phyloP scores from a whole-genome alignment of 2,329 filamentous ascomycete genomes.

The Ceratocystis huliohia region DNA sequence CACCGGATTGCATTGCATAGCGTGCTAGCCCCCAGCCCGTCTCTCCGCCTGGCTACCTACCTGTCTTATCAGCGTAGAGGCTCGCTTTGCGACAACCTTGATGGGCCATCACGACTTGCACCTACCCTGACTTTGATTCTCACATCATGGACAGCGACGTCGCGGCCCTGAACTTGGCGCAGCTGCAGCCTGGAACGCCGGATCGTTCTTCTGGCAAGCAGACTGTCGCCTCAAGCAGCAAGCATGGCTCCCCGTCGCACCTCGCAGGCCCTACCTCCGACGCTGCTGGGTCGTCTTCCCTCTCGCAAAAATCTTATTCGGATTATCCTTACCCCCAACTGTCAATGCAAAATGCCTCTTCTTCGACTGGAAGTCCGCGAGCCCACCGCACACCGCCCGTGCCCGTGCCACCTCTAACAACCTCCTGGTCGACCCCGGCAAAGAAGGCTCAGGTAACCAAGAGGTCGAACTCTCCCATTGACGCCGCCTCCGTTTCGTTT shows the following conservation, averaged over 20 bases:
- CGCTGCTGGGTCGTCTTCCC: constrained; percentile 11
- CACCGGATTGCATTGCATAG: not conserved
- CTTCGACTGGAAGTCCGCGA: constrained; percentile 14
- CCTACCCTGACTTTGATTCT: not conserved
- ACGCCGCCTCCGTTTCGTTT: constrained; percentile 40
- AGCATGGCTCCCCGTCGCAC: constrained; percentile 1
- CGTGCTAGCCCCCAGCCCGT: not conserved
- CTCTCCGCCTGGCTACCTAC: not conserved
- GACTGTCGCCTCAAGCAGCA: constrained; percentile 2
- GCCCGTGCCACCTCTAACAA: constrained; percentile 26
- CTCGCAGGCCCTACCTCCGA: constrained; percentile 14
- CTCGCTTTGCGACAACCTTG: not conserved
- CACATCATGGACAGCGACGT: constrained; percentile 15
- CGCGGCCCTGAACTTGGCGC: not conserved
- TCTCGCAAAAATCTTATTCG: constrained; percentile 12
- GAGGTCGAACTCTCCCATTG: constrained; percentile 36
- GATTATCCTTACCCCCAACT: constrained; percentile 20
- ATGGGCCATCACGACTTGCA: not conserved
- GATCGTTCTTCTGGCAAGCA: constrained; percentile 16
- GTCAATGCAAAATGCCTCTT: not conserved
- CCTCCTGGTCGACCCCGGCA: constrained; percentile 17
- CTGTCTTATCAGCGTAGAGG: not conserved
- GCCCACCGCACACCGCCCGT: constrained; percentile 33
- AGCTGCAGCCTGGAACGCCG: constrained; percentile 17
- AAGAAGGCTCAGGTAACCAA: constrained; percentile 17